Conservation (phyloP, 2,329 filamentous ascomycete genomes). For the Exophiala oligosperma region DNA sequence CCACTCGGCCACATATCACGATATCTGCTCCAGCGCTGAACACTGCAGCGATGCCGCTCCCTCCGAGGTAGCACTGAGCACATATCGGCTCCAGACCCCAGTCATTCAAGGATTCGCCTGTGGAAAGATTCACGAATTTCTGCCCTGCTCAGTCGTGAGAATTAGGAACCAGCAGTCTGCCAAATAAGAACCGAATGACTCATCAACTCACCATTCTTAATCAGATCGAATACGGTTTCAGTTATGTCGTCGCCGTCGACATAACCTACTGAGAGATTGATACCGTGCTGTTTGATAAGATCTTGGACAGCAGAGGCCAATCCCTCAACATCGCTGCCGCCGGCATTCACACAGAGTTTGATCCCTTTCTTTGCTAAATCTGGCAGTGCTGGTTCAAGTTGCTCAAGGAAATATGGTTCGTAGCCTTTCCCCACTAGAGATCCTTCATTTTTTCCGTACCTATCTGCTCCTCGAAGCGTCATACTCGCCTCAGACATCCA, state of each 20-base stretch:
- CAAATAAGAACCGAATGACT: slow-evolving; percentile 1
- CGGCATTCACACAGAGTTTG: slow-evolving; percentile 58
- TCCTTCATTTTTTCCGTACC: slow-evolving; percentile 2
- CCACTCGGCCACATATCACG: slow-evolving; percentile 42
- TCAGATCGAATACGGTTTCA: slow-evolving; percentile 37
- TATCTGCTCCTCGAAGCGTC: slow-evolving; percentile 11
- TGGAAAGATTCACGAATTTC: not conserved
- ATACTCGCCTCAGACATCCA: slow-evolving; percentile 36
- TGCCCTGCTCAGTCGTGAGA: not conserved
- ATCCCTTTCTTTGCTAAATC: slow-evolving; percentile 36
- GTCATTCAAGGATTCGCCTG: not conserved
- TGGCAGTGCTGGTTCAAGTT: not conserved
- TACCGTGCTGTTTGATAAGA: slow-evolving; percentile 27
- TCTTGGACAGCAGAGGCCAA: slow-evolving; percentile 43
- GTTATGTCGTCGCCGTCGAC: slow-evolving; percentile 43
- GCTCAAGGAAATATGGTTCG: slow-evolving; percentile 8
- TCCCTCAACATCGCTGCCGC: slow-evolving; percentile 54
- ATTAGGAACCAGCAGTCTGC: not conserved
- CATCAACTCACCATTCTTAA: slow-evolving; percentile 31
- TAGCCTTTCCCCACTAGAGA: not conserved
- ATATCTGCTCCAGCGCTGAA: slow-evolving; percentile 34
- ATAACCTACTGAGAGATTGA: slow-evolving; percentile 45
- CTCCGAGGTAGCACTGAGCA: not conserved
- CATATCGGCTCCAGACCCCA: not conserved
- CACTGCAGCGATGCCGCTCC: not conserved